These are phyloP conservation scores for Neoconidiobolus thromboides DNA, from an alignment of 371 early-diverging fungal species.

Conservation along the genomic window DNA sequence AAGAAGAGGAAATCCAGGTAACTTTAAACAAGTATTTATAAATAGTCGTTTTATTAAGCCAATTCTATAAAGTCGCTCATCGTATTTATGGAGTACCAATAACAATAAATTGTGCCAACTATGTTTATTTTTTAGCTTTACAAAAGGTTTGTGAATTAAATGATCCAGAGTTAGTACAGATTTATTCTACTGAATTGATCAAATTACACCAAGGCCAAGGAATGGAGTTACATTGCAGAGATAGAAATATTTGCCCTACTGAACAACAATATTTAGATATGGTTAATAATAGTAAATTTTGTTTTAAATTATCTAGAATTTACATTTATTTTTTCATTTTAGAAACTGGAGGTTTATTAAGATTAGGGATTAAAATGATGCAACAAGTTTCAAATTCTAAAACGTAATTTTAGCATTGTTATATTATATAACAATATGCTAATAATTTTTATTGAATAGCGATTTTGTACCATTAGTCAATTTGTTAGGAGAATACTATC, in stretches of 20 bases:
- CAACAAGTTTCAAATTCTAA: conserved; percentile 14
- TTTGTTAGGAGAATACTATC: conserved; percentile 77
- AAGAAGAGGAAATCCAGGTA: conserved; percentile 64
- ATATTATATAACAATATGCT: not conserved
- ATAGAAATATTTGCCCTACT: conserved; percentile 59
- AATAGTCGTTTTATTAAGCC: too few relatives aligned
- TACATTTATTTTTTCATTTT: not conserved
- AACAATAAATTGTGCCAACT: conserved; percentile 90
- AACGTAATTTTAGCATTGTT: not conserved
- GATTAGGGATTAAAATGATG: conserved; percentile 85
- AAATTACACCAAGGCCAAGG: conserved; percentile 89
- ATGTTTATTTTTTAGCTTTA: conserved; percentile 82
- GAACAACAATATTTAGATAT: conserved; percentile 79
- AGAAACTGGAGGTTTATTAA: conserved; percentile 87
- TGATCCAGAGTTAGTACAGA: conserved; percentile 40
- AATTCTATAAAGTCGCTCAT: conserved; percentile 49
- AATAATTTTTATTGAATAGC: conserved; percentile 8
- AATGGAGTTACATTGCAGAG: conserved; percentile 76
- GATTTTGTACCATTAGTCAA: conserved; percentile 69
- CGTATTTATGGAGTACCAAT: conserved; percentile 77
- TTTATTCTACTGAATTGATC: conserved; percentile 79
- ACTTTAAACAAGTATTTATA: too few relatives aligned
- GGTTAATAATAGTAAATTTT: conserved; percentile 65
- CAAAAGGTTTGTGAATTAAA: conserved; percentile 48
- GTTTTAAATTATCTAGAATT: not conserved